phyloP scores from a whole-genome alignment of 176 grass and related monocot genomes.

The Hsuehochloa calcarea region DNA sequence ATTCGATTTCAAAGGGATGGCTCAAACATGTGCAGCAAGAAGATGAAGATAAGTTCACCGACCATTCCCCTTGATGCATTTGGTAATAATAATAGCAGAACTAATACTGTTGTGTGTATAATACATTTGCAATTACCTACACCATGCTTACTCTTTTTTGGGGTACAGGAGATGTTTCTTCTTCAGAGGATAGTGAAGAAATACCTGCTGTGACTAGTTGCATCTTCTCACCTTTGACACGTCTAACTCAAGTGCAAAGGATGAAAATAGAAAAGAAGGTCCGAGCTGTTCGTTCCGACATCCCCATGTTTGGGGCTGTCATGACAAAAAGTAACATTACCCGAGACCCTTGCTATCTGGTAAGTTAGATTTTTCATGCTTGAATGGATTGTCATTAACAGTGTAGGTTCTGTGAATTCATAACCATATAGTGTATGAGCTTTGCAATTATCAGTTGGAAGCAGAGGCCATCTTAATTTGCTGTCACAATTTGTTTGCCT shows the following conservation, averaged over 20 bases:
- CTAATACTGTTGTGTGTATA: background rate
- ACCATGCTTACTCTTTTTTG: background rate
- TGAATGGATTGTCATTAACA: background rate
- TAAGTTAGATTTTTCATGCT: background rate
- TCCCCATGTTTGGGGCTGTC: background rate
- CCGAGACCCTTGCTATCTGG: background rate
- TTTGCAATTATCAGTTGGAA: background rate
- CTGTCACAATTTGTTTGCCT: background rate
- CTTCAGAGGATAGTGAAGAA: background rate
- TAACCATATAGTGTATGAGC: background rate
- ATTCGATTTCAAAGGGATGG: background rate
- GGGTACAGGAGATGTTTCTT: background rate
- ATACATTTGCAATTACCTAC: background rate
- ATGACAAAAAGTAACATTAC: slow-evolving; percentile 7
- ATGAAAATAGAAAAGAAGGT: slow-evolving; percentile 14
- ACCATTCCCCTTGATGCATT: background rate
- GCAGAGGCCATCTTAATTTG: background rate
- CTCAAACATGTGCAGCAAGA: background rate
- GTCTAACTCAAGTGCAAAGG: background rate
- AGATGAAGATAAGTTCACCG: background rate
- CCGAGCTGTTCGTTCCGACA: background rate
- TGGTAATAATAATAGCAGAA: background rate
- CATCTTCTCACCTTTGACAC: background rate
- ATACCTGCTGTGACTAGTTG: background rate
- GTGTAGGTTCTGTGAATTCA: background rate